Conservation (phyloP, 1,284 basidiomycete species). For the Malassezia restricta region DNA sequence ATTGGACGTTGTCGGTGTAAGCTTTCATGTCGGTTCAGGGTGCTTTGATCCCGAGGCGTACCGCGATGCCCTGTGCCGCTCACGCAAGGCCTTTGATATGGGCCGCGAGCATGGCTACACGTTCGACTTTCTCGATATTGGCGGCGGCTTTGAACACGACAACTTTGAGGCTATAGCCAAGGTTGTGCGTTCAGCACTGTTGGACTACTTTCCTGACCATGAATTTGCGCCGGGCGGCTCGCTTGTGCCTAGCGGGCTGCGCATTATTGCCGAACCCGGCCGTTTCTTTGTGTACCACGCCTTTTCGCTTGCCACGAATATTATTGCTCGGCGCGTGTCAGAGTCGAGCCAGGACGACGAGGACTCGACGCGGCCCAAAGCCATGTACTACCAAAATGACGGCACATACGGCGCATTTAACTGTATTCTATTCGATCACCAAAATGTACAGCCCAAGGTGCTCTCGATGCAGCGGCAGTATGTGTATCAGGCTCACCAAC, state of each 20-base stretch:
- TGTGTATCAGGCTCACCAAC: conserved; percentile 44
- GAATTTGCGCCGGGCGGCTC: conserved; percentile 39
- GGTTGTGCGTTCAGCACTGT: conserved; percentile 62
- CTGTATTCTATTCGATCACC: conserved; percentile 87
- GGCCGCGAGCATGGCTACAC: conserved; percentile 66
- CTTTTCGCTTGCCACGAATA: conserved; percentile 81
- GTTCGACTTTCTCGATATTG: conserved; percentile 78
- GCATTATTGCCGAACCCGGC: conserved; percentile 91
- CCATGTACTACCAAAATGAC: conserved; percentile 47
- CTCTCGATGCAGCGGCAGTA: conserved; percentile 50
- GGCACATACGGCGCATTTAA: conserved; percentile 83
- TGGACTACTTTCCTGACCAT: conserved; percentile 67
- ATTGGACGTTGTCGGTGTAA: conserved; percentile 82
- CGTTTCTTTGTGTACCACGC: conserved; percentile 85
- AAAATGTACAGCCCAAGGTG: conserved; percentile 70
- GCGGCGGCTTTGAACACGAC: conserved; percentile 86
- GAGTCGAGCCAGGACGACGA: conserved; percentile 17
- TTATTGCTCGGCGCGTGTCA: conserved; percentile 62
- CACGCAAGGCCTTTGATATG: conserved; percentile 76
- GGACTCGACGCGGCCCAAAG: conserved; percentile 20
- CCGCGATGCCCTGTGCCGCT: conserved; percentile 73
- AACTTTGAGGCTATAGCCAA: conserved; percentile 71
- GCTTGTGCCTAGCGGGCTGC: conserved; percentile 54
- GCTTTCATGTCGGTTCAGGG: conserved; percentile 95
- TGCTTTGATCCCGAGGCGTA: conserved; percentile 86